phyloP scores from a whole-genome alignment of 257 asterid genomes.

The Scutellaria baicalensis region DNA sequence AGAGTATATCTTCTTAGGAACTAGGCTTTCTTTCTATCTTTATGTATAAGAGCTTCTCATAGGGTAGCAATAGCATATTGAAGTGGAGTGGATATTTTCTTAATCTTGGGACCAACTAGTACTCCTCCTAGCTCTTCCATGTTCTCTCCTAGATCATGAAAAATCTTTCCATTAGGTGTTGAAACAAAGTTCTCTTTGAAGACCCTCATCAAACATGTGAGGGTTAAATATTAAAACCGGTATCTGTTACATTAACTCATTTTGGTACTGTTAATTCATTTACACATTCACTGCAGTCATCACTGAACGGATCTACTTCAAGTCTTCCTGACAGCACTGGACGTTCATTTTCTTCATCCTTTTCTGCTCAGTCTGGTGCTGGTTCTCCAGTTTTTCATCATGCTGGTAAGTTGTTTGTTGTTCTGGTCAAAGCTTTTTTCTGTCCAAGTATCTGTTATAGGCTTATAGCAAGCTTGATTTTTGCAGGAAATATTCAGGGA shows the following conservation, averaged over 20 bases:
- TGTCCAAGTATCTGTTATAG: slow-evolving; percentile 9
- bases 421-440: background rate
- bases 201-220: background rate
- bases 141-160: background rate
- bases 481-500: slow-evolving; percentile 87
- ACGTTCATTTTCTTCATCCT: slow-evolving; percentile 76
- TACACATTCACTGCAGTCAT: slow-evolving; percentile 52
- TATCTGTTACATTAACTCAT: background rate
- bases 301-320: slow-evolving; percentile 77
- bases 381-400: slow-evolving; percentile 87
- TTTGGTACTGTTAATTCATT: slow-evolving; percentile 7
- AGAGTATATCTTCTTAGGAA: background rate
- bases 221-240: background rate
- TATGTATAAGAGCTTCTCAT: background rate
- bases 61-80: background rate
- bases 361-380: slow-evolving; percentile 88
- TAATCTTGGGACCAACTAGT: background rate
- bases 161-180: background rate
- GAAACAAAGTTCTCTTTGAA: background rate
- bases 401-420: slow-evolving; percentile 51
- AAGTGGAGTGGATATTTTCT: background rate
- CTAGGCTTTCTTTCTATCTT: background rate
- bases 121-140: background rate
- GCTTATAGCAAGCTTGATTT: slow-evolving; percentile 12
- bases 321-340: slow-evolving; percentile 85